Conservation (phyloP, 2,329 filamentous ascomycete species). For the Curvularia sp. region DNA sequence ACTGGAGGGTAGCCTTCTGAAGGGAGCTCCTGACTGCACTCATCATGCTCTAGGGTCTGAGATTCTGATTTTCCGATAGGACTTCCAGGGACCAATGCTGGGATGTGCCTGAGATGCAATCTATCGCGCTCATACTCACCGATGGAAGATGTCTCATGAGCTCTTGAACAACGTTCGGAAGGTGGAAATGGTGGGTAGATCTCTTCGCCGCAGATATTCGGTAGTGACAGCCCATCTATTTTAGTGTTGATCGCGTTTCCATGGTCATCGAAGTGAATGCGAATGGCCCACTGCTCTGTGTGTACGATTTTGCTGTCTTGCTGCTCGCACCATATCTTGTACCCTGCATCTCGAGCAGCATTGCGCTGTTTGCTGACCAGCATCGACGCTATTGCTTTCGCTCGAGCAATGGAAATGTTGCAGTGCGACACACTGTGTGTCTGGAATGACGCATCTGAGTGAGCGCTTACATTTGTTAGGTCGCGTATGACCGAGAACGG, state of each 20-base stretch:
- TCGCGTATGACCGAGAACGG: background rate
- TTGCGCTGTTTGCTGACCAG: slow-evolving; percentile 17
- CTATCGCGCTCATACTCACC: no score
- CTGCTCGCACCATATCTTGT: slow-evolving; percentile 16
- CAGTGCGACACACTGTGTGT: slow-evolving; percentile 5
- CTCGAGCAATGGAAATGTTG: slow-evolving; percentile 15
- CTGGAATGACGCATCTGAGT: slow-evolving; percentile 26
- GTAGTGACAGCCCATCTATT: slow-evolving; percentile 3
- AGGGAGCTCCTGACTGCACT: no score
- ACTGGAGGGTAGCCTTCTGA: no score
- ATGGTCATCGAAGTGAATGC: slow-evolving; percentile 11
- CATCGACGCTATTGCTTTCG: slow-evolving; percentile 24
- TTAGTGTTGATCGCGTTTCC: slow-evolving; percentile 11
- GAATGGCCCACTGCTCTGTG: slow-evolving; percentile 17
- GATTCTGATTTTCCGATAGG: no score
- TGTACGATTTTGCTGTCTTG: slow-evolving; percentile 23
- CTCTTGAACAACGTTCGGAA: no score
- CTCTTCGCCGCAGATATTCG: slow-evolving; percentile 22
- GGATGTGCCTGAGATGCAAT: no score
- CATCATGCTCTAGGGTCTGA: no score
- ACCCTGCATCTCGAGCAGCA: slow-evolving; percentile 17
- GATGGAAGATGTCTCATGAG: no score
- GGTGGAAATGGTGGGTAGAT: no score
- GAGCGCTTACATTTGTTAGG: background rate
- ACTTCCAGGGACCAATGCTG: no score